These are phyloP conservation scores for Hylodesmum podocarpum DNA, from an alignment of 306 rosid species.

Conservation along the genomic window DNA sequence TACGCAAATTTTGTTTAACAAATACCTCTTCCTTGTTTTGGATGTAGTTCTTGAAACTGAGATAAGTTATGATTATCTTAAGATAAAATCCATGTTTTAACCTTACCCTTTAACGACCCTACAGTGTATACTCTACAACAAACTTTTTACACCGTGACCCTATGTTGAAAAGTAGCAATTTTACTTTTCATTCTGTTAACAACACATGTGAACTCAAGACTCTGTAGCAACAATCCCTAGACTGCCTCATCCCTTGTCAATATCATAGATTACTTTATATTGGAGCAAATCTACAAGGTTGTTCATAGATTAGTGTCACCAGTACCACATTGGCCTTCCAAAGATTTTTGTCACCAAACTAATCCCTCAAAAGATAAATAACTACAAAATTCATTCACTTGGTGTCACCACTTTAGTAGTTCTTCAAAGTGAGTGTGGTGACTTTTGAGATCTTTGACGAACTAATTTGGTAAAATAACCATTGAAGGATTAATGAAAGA, in stretches of 20 bases:
- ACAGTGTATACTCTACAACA: background rate
- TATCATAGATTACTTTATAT: background rate
- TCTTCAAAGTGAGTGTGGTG: background rate
- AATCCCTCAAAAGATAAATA: background rate
- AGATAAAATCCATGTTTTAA: background rate
- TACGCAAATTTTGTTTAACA: background rate
- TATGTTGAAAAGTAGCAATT: background rate
- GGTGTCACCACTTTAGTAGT: background rate
- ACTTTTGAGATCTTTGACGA: background rate
- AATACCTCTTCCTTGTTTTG: conserved; percentile 18
- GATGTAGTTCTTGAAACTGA: background rate
- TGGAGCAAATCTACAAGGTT: background rate
- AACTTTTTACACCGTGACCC: background rate
- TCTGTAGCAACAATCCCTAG: background rate
- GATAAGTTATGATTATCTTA: background rate
- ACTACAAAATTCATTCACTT: background rate
- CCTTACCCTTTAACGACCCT: background rate
- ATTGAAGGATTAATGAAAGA: background rate
- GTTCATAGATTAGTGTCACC: background rate
- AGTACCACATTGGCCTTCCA: background rate
- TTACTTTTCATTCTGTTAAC: background rate
- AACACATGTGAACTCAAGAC: conserved; percentile 1
- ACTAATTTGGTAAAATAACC: background rate
- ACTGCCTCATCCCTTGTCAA: background rate
- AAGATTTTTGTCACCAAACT: background rate